Evolutionary conservation across 441 rosid genomes (phyloP), one percentile per base, ranked within the genome.

Genomic region (Adansonia madagascariensis): DNA sequence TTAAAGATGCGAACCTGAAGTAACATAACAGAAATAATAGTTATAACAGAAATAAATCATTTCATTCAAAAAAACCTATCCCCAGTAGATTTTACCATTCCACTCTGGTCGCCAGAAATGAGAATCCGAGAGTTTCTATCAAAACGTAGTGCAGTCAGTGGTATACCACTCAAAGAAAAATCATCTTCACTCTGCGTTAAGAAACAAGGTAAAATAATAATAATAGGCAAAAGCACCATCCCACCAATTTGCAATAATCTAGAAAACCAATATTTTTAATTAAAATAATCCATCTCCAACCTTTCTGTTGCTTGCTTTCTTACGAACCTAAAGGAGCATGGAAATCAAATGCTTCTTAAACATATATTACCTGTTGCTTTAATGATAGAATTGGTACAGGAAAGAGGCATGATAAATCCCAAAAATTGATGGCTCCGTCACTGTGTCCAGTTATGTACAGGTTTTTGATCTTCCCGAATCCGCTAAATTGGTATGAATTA

Each of bases 361-460:
- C 61, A 56, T 44, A 31, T n/a, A 9, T 72, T 84, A 93, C 99
- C 97, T 94, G 98, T 71, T 92, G 97, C 85, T 86, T 92, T 50
- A 94, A 35, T 24, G 88, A 86, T 70, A 94, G 72, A 78, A 91
- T 49, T 49, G 91, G 99, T 83, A 90, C 73, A 24, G 82, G 85
- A 80, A 92, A 77, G 62, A 94, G 90, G 78, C 92, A 91, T 10
- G 97, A 83, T 76, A 87, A 83, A 84, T 95, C 97, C 99, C 98
- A 95, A 75, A 95, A 89, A 73, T 91, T 81, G 79, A 90, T 85
- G 62, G 88, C 85, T 82, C 99, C 99, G 82, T 94, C 91, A 73
- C 88, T 83, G 76, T 94, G 99, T 53, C 99, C 99, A 31, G 94
- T 89, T 79, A 95, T 85, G 84, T 85, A 91, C 82, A 95, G 81